Percentiles rank a stretch among this genome's conserved stretches.
These are phyloP conservation scores for Miamiensis avidus DNA, from an alignment of 169 alveolate genomes.

Conservation along the genomic window DNA sequence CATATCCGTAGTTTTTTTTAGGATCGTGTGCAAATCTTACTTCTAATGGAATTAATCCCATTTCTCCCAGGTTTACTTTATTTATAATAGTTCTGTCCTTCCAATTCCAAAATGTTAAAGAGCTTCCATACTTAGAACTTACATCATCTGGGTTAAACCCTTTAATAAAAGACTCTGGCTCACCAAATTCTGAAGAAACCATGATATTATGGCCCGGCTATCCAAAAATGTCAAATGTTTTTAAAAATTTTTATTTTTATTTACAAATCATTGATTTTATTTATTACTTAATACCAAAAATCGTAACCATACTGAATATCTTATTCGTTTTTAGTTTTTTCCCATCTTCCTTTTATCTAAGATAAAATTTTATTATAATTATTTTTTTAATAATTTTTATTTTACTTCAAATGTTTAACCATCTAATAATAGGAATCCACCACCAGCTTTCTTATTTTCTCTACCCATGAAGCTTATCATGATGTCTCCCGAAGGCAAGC, in stretches of 20 bases:
- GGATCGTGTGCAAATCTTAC: slow-evolving; percentile 15
- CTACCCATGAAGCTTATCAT: slow-evolving; percentile 20
- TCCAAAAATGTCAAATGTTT: too few relatives aligned
- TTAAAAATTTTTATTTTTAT: too few relatives aligned
- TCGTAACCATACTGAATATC: slow-evolving; percentile 23
- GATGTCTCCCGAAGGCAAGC: slow-evolving; percentile 9
- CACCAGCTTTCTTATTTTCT: slow-evolving; percentile 16
- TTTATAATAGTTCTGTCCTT: slow-evolving; percentile 20
- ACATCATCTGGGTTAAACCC: slow-evolving; percentile 47
- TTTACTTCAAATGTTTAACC: slow-evolving; percentile 24
- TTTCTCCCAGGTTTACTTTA: neutral
- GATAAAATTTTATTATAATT: too few relatives aligned
- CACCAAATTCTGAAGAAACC: slow-evolving; percentile 47
- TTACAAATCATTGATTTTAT: too few relatives aligned
- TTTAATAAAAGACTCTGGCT: slow-evolving; percentile 36
- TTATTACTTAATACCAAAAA: slow-evolving; percentile 41
- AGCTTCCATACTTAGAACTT: slow-evolving; percentile 24
- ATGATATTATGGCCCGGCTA: slow-evolving; percentile 39
- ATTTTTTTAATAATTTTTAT: neutral
- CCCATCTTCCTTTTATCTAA: slow-evolving; percentile 17
- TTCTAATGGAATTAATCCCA: slow-evolving; percentile 16
- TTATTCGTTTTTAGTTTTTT: slow-evolving; percentile 6
- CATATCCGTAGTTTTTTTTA: slow-evolving; percentile 10
- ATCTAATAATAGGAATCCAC: slow-evolving; percentile 18
- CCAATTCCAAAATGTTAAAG: slow-evolving; percentile 46